Evolutionary conservation across 306 rosid genomes (phyloP), one percentile per base, ranked within the genome.

Genomic region (Fagus sylvatica): DNA sequence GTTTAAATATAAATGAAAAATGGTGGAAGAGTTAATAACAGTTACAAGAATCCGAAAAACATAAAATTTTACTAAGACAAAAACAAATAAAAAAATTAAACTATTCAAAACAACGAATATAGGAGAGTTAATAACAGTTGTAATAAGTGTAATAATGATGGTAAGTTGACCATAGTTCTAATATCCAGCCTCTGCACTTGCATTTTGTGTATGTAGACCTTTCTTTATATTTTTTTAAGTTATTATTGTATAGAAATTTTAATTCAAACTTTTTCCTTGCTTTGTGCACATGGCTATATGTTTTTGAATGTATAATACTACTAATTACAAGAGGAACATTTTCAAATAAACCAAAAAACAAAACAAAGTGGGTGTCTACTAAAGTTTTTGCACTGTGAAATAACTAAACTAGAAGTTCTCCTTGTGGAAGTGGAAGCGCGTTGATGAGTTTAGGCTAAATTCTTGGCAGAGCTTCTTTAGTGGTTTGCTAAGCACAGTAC

Each of bases 341-440:
- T 65, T 30, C n/a, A 2, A 10, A 4, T 1, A 30, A 32, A 40
- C 41, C n/a, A 6, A 32, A 19, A 22, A 22, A 22, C 28, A 22
- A 22, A 22, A 22, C 28, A 22, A 34, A 12, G 1, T 30, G 37
- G 7, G 34, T 69, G 36, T 61, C 68, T 42, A 73, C 57, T 69
- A 4, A 34, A 7, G 22, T 79, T 1, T 32, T 30, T 46, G 32
- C 33, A 12, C 12, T 3, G 22, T 71, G 16, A 34, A 36, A 13
- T n/a, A 53, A 37, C 77, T 54, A 62, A 53, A 77, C 85, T 90
- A 94, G 81, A 94, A 94, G 76, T 92, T 94, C 87, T 94, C 98
- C 87, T 94, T 91, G 80, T 94, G 92, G 82, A 94, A 94, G 11
- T 84, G 86, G 76, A 94, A 94, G 33, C 94, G 90, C 28, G 91